A percentile compares a stretch with the other conserved stretches of the same genome.
These are phyloP conservation scores for Psidium friedrichsthalianum DNA, from an alignment of 345 rosid species.

Conservation along the genomic window DNA sequence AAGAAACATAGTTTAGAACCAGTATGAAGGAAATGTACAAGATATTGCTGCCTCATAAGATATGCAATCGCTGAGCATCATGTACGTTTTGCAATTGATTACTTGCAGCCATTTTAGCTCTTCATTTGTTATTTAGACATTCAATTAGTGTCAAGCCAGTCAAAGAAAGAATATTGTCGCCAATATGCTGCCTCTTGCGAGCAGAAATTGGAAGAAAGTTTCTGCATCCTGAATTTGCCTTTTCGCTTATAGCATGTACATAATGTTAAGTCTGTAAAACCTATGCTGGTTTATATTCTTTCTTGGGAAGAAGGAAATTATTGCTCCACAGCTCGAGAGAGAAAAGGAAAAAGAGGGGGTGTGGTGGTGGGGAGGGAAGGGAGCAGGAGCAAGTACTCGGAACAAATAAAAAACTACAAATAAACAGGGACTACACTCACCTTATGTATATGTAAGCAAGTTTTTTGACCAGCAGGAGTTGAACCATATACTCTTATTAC, in stretches of 20 bases:
- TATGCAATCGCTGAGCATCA: not conserved
- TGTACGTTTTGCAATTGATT: not conserved
- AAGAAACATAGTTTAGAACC: not conserved
- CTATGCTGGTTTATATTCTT: not conserved
- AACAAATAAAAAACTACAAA: not conserved
- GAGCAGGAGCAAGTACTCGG: not conserved
- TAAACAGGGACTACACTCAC: constrained; percentile 15
- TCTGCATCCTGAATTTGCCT: not conserved
- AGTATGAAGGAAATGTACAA: not conserved
- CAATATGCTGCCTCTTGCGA: not conserved
- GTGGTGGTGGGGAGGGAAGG: no score
- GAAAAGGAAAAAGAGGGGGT: no score
- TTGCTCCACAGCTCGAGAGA: not conserved
- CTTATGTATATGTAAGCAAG: constrained; percentile 85
- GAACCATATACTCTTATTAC: constrained; percentile 82
- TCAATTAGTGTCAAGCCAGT: not conserved
- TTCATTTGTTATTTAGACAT: not conserved
- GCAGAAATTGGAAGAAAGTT: not conserved
- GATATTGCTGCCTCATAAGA: not conserved
- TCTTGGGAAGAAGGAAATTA: not conserved
- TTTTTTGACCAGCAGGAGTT: constrained; percentile 88
- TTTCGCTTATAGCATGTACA: not conserved
- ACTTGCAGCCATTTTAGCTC: not conserved
- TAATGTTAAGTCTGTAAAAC: not conserved
- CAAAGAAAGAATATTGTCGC: not conserved